Conservation (phyloP, 75 land plant genomes). For the Selaginella moellendorffii region DNA sequence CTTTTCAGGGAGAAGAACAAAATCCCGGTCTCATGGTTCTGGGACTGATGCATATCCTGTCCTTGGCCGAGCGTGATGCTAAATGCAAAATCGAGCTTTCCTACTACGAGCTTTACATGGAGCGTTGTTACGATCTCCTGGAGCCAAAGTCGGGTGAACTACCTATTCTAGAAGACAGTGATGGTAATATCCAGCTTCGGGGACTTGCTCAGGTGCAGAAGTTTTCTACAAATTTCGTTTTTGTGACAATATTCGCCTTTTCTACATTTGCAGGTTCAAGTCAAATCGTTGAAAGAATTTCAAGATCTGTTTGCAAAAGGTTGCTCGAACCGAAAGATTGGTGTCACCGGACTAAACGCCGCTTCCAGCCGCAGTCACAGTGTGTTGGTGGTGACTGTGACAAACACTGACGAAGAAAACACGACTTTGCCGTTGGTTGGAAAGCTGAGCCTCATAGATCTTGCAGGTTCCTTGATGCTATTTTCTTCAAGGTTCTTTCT, state of each 20-base stretch:
- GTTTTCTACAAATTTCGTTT: not conserved
- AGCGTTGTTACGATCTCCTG: slow-evolving; percentile 4
- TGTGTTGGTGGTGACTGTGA: slow-evolving; percentile 1
- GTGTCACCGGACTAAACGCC: not conserved
- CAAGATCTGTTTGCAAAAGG: slow-evolving; percentile 3
- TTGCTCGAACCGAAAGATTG: not conserved
- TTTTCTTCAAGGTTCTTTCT: too few species aligned
- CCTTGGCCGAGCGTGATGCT: not conserved
- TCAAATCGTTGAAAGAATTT: not conserved
- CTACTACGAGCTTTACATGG: slow-evolving; percentile 6
- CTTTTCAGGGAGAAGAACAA: not conserved
- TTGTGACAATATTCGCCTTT: not conserved
- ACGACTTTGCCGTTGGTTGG: not conserved
- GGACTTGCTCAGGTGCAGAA: not conserved
- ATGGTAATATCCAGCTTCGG: not conserved
- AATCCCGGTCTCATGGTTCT: slow-evolving; percentile 7
- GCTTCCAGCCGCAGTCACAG: not conserved
- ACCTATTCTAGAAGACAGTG: not conserved
- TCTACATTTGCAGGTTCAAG: not conserved
- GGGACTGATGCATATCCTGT: not conserved
- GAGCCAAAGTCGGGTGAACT: not conserved
- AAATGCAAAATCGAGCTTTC: slow-evolving; percentile 4
- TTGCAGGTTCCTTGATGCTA: slow-evolving; percentile 3
- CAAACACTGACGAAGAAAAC: not conserved
- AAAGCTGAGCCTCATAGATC: slow-evolving; percentile 3